phyloP scores from a whole-genome alignment of 768 basidiomycete species.

The Ramaria sp. region DNA sequence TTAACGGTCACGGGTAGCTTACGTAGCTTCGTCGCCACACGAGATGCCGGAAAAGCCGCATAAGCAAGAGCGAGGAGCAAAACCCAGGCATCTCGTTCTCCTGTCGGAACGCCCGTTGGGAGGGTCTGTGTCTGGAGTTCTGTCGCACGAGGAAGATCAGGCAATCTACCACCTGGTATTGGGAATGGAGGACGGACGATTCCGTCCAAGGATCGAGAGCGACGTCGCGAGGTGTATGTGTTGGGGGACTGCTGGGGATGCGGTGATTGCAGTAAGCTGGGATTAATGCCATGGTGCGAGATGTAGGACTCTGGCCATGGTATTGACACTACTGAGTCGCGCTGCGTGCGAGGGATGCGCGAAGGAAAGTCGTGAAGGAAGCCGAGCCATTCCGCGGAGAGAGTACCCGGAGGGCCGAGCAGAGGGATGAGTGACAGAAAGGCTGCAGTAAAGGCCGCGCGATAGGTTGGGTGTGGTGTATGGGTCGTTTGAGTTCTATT shows the following conservation, averaged over 20 bases:
- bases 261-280: neutral
- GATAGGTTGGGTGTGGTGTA: neutral
- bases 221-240: neutral
- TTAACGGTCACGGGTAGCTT: neutral
- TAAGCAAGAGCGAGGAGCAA: constrained; percentile 4
- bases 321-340: constrained; percentile 3
- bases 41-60: constrained; percentile 1
- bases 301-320: neutral
- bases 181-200: neutral
- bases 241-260: neutral
- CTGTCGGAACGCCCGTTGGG: neutral
- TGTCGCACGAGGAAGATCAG: neutral
- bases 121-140: neutral
- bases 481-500: neutral
- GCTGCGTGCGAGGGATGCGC: neutral
- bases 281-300: neutral
- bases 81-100: constrained; percentile 6
- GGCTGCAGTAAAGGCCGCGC: constrained; percentile 3
- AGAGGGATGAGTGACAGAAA: neutral
- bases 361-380: constrained; percentile 7
- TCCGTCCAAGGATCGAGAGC: neutral
- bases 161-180: neutral
- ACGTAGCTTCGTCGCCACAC: neutral
- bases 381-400: constrained; percentile 1
- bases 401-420: neutral